Evolutionary conservation across 345 rosid species (phyloP).

Genomic region (Erysimum cheiranthoides): DNA sequence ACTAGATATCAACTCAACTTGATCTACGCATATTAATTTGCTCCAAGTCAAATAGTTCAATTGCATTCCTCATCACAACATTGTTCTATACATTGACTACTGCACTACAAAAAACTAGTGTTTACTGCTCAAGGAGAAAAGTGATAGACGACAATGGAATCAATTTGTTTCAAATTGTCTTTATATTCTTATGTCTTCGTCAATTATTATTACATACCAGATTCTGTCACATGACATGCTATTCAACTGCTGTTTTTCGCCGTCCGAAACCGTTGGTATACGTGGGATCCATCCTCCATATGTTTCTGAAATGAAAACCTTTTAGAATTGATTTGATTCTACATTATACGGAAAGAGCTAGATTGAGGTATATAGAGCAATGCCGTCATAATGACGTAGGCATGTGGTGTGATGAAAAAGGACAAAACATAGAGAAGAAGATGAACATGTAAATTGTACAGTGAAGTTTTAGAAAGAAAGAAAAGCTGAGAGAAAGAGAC

Average conservation of each 20-base stretch:
- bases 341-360: constrained; percentile 6
- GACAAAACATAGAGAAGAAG: constrained; percentile 26
- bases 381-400: constrained; percentile 35
- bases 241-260: not conserved
- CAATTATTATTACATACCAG: constrained; percentile 1
- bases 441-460: constrained; percentile 33
- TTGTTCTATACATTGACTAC: constrained; percentile 32
- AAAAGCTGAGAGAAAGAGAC: constrained; percentile 32
- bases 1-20: constrained; percentile 16
- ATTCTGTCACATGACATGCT: constrained; percentile 21
- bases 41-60: not conserved
- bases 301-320: not conserved
- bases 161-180: constrained; percentile 24
- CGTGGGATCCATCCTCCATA: not conserved
- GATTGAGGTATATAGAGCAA: not conserved
- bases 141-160: constrained; percentile 10
- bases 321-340: not conserved
- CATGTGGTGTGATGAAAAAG: constrained; percentile 37
- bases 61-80: constrained; percentile 5
- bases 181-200: constrained; percentile 5
- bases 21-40: constrained; percentile 1
- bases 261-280: constrained; percentile 21
- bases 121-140: constrained; percentile 4
- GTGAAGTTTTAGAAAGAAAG: constrained; percentile 14
- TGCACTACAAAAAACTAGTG: constrained; percentile 32